Conservation (phyloP, 257 asterid species). For the Scutellaria galericulata region DNA sequence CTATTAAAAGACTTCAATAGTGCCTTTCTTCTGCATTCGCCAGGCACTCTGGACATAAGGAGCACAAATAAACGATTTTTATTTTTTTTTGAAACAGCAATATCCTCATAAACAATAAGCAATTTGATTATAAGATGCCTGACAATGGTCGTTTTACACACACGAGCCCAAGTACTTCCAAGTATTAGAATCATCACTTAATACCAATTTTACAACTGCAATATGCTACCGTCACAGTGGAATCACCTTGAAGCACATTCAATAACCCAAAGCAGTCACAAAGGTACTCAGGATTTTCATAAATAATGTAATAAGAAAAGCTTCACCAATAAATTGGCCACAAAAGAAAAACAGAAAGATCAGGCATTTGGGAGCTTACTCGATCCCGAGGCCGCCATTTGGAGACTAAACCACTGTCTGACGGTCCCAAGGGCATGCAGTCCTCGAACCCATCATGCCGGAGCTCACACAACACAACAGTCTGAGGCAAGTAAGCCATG, state of each 20-base stretch:
- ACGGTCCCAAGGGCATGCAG: slow-evolving; percentile 75
- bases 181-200: neutral
- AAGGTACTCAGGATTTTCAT: slow-evolving; percentile 10
- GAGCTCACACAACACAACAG: slow-evolving; percentile 84
- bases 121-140: slow-evolving; percentile 10
- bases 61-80: neutral
- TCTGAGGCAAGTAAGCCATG: slow-evolving; percentile 91
- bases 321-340: slow-evolving; percentile 7
- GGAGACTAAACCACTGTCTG: slow-evolving; percentile 88
- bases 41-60: neutral
- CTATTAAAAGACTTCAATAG: neutral
- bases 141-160: neutral
- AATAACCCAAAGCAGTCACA: neutral
- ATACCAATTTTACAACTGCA: slow-evolving; percentile 24
- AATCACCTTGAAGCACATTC: slow-evolving; percentile 27
- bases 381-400: slow-evolving; percentile 95
- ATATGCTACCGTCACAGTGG: neutral
- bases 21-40: neutral
- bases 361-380: slow-evolving; percentile 51
- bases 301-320: neutral
- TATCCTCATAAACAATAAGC: neutral
- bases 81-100: slow-evolving; percentile 12
- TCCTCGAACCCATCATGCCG: slow-evolving; percentile 94
- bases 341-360: neutral
- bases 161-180: neutral